These are phyloP conservation scores for Rhynchospora breviuscula DNA, from an alignment of 176 grass and related monocot species.

Conservation along the genomic window DNA sequence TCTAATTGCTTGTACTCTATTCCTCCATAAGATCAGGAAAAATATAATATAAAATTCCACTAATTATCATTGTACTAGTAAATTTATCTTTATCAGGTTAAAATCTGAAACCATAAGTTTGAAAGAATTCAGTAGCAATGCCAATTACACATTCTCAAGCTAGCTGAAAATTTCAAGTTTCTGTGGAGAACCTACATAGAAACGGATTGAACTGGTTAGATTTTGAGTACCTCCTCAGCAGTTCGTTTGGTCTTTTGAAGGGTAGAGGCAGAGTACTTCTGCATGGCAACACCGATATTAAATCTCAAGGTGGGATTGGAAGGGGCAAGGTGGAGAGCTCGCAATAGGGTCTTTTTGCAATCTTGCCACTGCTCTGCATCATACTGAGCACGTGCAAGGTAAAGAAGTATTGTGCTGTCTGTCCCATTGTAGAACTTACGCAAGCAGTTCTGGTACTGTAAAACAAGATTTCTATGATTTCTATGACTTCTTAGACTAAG, in stretches of 20 bases:
- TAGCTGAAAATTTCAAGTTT: not conserved
- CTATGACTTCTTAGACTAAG: slow-evolving; percentile 5
- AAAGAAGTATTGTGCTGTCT: slow-evolving; percentile 78
- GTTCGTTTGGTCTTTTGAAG: slow-evolving; percentile 85
- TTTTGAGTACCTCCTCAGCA: slow-evolving; percentile 63
- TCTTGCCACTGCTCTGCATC: slow-evolving; percentile 99
- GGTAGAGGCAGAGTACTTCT: slow-evolving; percentile 92
- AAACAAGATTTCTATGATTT: slow-evolving; percentile 31
- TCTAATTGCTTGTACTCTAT: not conserved
- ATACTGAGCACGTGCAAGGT: slow-evolving; percentile 84
- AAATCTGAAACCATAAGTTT: not conserved
- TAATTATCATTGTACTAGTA: not conserved
- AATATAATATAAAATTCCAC: not conserved
- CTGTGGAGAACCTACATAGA: not conserved
- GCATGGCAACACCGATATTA: slow-evolving; percentile 90
- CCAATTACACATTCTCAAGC: not conserved
- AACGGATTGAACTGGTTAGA: not conserved
- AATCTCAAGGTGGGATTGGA: slow-evolving; percentile 91
- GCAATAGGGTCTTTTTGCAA: slow-evolving; percentile 82
- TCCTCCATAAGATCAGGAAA: not conserved
- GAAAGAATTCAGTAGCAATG: not conserved
- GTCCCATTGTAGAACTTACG: slow-evolving; percentile 92
- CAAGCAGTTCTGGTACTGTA: slow-evolving; percentile 83
- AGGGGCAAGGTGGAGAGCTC: slow-evolving; percentile 94
- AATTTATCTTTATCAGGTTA: not conserved